Base-by-base conservation (phyloP, 805 yeast species). In the Kuraishia capsulata region DNA sequence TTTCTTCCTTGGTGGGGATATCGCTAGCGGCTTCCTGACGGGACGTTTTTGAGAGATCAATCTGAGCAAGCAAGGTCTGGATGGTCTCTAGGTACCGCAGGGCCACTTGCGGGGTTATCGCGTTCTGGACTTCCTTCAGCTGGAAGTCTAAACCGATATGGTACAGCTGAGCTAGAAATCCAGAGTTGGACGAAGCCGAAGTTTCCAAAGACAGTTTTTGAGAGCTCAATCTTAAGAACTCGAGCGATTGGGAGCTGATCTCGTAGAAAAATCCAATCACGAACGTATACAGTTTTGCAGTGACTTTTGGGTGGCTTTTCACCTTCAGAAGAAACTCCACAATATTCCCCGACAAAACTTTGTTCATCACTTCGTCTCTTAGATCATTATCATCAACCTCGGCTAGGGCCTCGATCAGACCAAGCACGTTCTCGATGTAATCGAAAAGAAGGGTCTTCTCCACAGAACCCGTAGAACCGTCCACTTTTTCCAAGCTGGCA, bases 381-480 rank as follows among this genome's bases (percentile, higher is more conserved):
- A 83, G 69, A n/a, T 51, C 44, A 4, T 70, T 77, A 19, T 76
- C 79, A 6, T 81, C 72, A 10, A 79, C 72, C 48, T 78, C 73
- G 17, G 81, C 75, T 35, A 88, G 63, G 1, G 81, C 81, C 16
- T 79, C 76, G 5, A 79, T 56, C 39, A 87, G 66, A 0, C 92
- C 79, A 24, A 86, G 51, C 18, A 87, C 51, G 52, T 86, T 86
- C 46, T 87, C 96, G 3, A 79, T 65, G 49, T 73, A 79, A 46
- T 81, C 90, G 47, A 71, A 73, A 37, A 83, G 56, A 41, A 79
- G 51, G 31, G 68, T 65, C 30, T 70, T 66, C 43, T 43, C 44
- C 39, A 35, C 49, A 44, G 30, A 38, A 36, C 26, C 37, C 21
- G 37, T 39, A 17, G 41, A 47, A 2, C 38, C 57, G 28, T 49